Base-by-base conservation (phyloP, 129 eudicot species). In the Gnaphalium uliginosum region DNA sequence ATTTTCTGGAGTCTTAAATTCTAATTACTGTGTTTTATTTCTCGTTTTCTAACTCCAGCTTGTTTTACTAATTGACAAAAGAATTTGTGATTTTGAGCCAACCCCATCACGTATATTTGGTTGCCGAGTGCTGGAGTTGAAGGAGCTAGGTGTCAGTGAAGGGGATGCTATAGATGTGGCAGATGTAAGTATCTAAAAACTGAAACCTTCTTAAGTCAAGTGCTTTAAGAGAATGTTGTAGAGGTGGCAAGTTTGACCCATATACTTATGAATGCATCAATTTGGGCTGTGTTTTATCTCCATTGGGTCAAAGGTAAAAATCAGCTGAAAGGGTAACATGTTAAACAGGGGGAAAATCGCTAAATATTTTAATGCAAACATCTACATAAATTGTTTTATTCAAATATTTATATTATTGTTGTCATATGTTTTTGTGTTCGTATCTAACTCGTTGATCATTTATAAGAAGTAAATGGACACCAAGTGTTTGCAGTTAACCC, bases 161-260 rank as follows among this genome's bases (percentile, higher is more conserved):
- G 91, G 82, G 62, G 88, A 93, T 54, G 98, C 96, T 72, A 78
- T 90, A 41, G 88, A 89, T 62, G 89, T 85, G 9, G 98, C 98
- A 29, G 96, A 93, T 82, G 98, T 90, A 85, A 71, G 92, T 75
- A 26, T 39, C 67, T 27, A 48, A 0, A 23, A 72, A 43, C 69
- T 68, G 70, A 22, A 75, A 22, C 33, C 59, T 80, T 54, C 5
- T 72, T 53, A 66, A 35, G 1, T 73, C 6, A 48, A 41, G 62
- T 79, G 41, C 17, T 48, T 25, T 25, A 23, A 30, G 53, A 9
- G 18, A 57, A 23, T 48, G 26, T 48, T n/a, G 21, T 54, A 26
- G 5, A 54, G 22, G 76, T 39, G 65, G 35, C 23, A 26, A 24
- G 21, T 71, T 56, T 22, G 37, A 53, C 29, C 6, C 13, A 58